Evolutionary conservation across 345 rosid genomes (phyloP).

Genomic region (Sonneratia alba): DNA sequence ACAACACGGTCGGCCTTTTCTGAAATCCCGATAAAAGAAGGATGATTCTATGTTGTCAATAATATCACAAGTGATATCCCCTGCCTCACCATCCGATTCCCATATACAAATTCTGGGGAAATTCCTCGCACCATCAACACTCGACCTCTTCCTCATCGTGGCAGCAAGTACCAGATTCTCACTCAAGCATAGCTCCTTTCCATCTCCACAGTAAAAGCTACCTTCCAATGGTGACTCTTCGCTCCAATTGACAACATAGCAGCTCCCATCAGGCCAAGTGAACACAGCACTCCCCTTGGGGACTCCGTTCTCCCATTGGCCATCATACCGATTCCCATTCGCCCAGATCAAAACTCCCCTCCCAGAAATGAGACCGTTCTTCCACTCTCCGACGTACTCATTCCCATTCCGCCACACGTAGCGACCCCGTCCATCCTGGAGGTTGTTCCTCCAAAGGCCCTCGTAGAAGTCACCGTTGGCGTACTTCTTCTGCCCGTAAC

Average conservation of each 20-base stretch:
- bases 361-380: constrained; percentile 71
- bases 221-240: constrained; percentile 39
- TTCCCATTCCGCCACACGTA: constrained; percentile 90
- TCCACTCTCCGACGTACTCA: constrained; percentile 89
- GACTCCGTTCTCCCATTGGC: constrained; percentile 82
- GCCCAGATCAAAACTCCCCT: constrained; percentile 69
- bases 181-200: constrained; percentile 30
- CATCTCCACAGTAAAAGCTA: constrained; percentile 32
- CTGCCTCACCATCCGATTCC: constrained; percentile 98
- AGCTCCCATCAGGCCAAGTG: constrained; percentile 65
- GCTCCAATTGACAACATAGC: constrained; percentile 43
- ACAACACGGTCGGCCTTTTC: constrained; percentile 62
- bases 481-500: constrained; percentile 66
- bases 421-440: constrained; percentile 82
- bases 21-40: constrained; percentile 56
- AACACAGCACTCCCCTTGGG: constrained; percentile 71
- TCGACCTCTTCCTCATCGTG: constrained; percentile 66
- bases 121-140: constrained; percentile 64
- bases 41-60: constrained; percentile 74
- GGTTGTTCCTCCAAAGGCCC: constrained; percentile 80
- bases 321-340: constrained; percentile 80
- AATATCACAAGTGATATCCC: constrained; percentile 94
- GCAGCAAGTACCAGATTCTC: constrained; percentile 32
- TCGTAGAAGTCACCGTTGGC: constrained; percentile 85
- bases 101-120: constrained; percentile 95